A percentile compares a stretch with the other conserved stretches of the same genome.
Evolutionary conservation across 2,329 filamentous ascomycete species (phyloP).

Genomic region (Xylogone sp.): DNA sequence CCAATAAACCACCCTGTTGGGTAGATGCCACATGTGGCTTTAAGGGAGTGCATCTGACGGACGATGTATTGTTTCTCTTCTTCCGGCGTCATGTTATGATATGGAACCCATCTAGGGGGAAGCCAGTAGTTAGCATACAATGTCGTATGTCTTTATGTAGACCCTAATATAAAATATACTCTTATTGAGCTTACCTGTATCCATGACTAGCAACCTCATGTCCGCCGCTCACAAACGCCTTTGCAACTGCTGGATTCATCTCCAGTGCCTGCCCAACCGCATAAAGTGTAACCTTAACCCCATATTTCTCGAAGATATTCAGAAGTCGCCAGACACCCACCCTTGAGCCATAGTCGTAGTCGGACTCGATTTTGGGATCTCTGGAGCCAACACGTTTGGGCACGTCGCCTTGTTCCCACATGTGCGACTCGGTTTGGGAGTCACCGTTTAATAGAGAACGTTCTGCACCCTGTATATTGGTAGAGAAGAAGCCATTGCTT

Average conservation of each 20-base stretch:
- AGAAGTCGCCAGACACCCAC: conserved; percentile 36
- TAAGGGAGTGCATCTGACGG: conserved; percentile 24
- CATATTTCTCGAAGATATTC: conserved; percentile 36
- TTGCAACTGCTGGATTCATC: conserved; percentile 36
- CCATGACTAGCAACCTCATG: conserved; percentile 39
- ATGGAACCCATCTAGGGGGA: conserved; percentile 33
- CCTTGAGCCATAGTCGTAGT: conserved; percentile 33
- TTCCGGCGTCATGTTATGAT: conserved; percentile 30
- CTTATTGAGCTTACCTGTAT: conserved; percentile 33
- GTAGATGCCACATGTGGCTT: conserved; percentile 24
- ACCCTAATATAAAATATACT: too few relatives aligned
- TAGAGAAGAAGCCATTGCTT: background rate
- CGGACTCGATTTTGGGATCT: conserved; percentile 26
- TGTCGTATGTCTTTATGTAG: too few relatives aligned
- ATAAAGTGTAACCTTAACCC: conserved; percentile 39
- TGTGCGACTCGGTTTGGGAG: background rate
- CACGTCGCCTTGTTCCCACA: background rate
- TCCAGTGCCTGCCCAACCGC: conserved; percentile 37
- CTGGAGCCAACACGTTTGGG: conserved; percentile 9
- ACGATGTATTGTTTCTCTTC: conserved; percentile 31
- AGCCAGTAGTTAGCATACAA: background rate
- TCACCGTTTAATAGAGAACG: background rate
- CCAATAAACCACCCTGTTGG: conserved; percentile 27
- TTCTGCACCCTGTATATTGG: background rate
- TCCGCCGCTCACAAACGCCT: conserved; percentile 35